Evolutionary conservation across 371 early-diverging fungal genomes (phyloP).

Genomic region (Synchytrium microbalum): DNA sequence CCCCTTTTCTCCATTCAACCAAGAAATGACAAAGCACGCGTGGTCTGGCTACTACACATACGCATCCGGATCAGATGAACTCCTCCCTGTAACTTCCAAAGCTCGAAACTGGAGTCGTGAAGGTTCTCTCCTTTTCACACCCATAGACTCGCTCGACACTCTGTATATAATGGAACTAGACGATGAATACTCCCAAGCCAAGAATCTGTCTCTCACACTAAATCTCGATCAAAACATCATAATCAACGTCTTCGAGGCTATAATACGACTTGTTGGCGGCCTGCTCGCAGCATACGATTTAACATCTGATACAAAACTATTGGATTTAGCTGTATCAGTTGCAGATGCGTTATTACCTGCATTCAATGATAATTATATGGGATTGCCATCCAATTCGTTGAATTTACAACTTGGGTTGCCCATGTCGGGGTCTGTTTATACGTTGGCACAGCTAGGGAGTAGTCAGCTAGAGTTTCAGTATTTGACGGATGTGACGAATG

Average conservation of each 20-base stretch:
- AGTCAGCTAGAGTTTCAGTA: constrained; percentile 33
- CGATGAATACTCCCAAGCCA: constrained; percentile 60
- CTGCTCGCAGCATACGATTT: constrained; percentile 33
- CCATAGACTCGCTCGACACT: constrained; percentile 80
- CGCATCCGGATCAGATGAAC: constrained; percentile 26
- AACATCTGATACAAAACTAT: constrained; percentile 17
- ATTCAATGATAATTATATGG: constrained; percentile 54
- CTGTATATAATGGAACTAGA: constrained; percentile 69
- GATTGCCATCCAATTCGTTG: constrained; percentile 43
- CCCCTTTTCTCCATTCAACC: too few relatives aligned
- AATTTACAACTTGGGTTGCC: constrained; percentile 3
- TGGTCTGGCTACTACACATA: constrained; percentile 22
- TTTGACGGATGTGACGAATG: constrained; percentile 29
- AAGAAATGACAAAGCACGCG: constrained; percentile 30
- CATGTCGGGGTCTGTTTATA: neutral
- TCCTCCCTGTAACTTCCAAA: constrained; percentile 16
- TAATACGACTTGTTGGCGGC: constrained; percentile 35
- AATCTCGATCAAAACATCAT: neutral
- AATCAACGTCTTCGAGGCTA: constrained; percentile 27
- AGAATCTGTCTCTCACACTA: constrained; percentile 45
- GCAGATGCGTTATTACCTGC: constrained; percentile 46
- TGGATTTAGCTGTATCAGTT: constrained; percentile 46
- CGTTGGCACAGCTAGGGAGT: constrained; percentile 27
- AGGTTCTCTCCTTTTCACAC: constrained; percentile 43
- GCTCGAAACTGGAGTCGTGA: constrained; percentile 18